A percentile compares a stretch with the other conserved stretches of the same genome.
Conservation (phyloP, 1,284 basidiomycete genomes). For the Tetrapyrgos nigripes region DNA sequence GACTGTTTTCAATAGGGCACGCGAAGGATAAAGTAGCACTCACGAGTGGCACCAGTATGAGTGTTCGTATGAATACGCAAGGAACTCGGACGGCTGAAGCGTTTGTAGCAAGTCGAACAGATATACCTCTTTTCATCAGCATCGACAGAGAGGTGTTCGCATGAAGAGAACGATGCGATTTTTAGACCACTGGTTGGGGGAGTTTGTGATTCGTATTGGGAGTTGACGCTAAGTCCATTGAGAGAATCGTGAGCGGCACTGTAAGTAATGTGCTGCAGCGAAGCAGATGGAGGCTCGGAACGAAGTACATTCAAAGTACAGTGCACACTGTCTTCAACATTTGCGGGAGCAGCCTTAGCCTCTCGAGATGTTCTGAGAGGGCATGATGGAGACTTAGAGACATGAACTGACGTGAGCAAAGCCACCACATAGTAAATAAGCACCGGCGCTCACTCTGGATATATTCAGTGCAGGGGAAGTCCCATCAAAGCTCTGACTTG, state of each 20-base stretch:
- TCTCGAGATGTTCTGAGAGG: neutral
- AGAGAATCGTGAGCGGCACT: constrained; percentile 30
- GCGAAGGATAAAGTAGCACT: constrained; percentile 35
- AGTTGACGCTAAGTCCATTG: neutral
- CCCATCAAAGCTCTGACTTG: neutral
- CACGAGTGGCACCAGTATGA: constrained; percentile 80
- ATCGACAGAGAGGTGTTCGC: neutral
- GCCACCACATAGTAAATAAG: too few species aligned
- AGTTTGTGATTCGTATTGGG: neutral
- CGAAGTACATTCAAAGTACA: constrained; percentile 52
- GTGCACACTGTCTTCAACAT: constrained; percentile 13
- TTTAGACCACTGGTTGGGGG: neutral
- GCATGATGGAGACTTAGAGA: neutral
- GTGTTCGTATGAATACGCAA: constrained; percentile 78
- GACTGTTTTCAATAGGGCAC: constrained; percentile 8
- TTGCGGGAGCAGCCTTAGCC: too few species aligned
- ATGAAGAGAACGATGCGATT: neutral
- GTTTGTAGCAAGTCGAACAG: constrained; percentile 69
- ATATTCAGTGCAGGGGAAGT: neutral
- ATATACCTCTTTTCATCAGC: constrained; percentile 55
- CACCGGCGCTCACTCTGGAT: neutral
- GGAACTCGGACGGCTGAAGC: constrained; percentile 81
- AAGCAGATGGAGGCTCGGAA: constrained; percentile 46
- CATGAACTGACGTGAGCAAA: neutral
- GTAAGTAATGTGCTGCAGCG: constrained; percentile 51